Evolutionary conservation across 345 rosid genomes (phyloP), one percentile per base, ranked within the genome.

Genomic region (Salix purpurea): DNA sequence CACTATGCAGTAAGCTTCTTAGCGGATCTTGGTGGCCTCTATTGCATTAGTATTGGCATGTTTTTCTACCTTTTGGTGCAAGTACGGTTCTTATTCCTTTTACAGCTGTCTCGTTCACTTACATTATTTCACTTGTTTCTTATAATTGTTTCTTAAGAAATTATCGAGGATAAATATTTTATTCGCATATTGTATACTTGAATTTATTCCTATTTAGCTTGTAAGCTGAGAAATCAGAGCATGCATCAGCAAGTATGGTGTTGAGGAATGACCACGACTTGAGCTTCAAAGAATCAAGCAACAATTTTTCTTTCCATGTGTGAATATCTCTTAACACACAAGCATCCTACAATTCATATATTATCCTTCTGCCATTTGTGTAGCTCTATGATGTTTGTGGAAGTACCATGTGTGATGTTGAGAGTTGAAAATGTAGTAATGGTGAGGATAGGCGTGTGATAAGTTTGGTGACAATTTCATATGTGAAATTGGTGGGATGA

Each of bases 21-120:
- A 69, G 99, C 99, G 0, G 98, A 96, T 81, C 97, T 96, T 83
- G 99, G 99, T 82, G 99, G 99, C 77, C 86, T 96, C 67, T 96
- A 89, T 84, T 96, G 99, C 91, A 84, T 96, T 81, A 93, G 98
- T 75, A 85, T 96, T 78, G 92, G 92, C 80, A 88, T 96, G 79
- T 96, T 96, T 86, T 91, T 92, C 89, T 96, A 87, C 89, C 76
- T 91, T 68, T 84, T 93, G 82, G 97, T 91, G 81, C 99, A 96
- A 84, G 99, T 96, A 85, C 74, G 80, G 69, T 78, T 56, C 75
- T 56, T 71, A 21, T 77, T 62, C 82, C 65, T 71, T 66, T 40
- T 72, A 13, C 1, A 36, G 9, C 18, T 3, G 39, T 36, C 42
- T 65, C 42, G 71, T 30, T 5, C 36, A 11, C n/a, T 14, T 26